Base-by-base conservation (phyloP, 2,329 filamentous ascomycete genomes). In the Stemphylium beticola region DNA sequence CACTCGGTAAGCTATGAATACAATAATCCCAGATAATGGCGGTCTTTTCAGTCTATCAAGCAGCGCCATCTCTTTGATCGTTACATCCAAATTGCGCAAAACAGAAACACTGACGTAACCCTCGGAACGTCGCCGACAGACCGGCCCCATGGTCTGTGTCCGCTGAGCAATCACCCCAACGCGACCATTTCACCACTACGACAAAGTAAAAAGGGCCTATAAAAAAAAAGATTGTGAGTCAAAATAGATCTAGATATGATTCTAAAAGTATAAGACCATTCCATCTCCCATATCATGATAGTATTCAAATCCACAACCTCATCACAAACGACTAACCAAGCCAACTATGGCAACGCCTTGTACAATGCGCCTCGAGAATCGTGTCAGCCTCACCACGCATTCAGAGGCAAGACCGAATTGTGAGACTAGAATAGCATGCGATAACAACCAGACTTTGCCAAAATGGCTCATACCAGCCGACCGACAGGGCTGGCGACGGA, bases 401-500 rank as follows among this genome's bases (percentile, higher is more conserved):
- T 1, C 3, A 1, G 20, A 14, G 17, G n/a, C 9, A 8, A 14
- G n/a, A 18, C 32, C 20, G 15, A n/a, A 14, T 10, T 36, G 32
- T 26, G 18, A 26, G 5, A 15, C 18, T 6, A 45, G 5, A 18
- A 26, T 32, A 36, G 42, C 32, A 8, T 41, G 40, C 42, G 7
- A 36, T 17, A 45, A 44, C 39, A 29, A 14, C 14, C 51, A 60
- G 11, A 33, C 50, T 1, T 40, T 68, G 6, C 66, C 66, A 7
- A 63, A 58, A 47, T 69, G 66, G 68, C 57, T 68, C 15, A 67
- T 69, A 24, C 60, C 65, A 41, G 59, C 59, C 2, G 58, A 65
- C 14, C 62, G 49, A 31, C 53, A 56, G 26, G 67, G 67, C 20
- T 75, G 72, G 72, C 62, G 71, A 37, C 58, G 69, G 11, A 44